Base-by-base conservation (phyloP, 129 eudicot genomes). In the Artemisia tridentata region DNA sequence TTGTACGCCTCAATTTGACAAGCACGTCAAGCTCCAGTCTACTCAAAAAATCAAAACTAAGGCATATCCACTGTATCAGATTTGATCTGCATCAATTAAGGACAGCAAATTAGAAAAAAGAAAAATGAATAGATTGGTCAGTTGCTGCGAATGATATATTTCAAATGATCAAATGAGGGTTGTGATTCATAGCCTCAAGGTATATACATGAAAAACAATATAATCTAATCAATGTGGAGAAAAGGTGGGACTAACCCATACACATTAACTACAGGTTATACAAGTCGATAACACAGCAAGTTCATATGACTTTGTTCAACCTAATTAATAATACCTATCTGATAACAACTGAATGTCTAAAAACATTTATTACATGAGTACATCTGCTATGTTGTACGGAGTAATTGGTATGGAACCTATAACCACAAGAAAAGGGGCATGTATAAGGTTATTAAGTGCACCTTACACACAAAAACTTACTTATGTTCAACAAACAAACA, bases 41-140 rank as follows among this genome's bases (percentile, higher is more conserved):
- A 59, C 29, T 14, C 46, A 60, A 18, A 60, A 11, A 50, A 7
- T 7, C 54, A 21, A 67, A 16, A 17, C 54, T 18, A 41, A 52
- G 20, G 52, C 16, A 12, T 43, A 17, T n/a, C 43, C 19, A 31
- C 63, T 54, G 7, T 58, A 57, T 1, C 14, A 52, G 56, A 74
- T 18, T 46, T 14, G 14, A 48, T 70, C 80, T 75, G 80, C 80
- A 75, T 68, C 80, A 75, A 75, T 68, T 53, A 17, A 67, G 46
- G 18, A 20, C 18, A 19, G 31, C 53, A 64, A 20, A 27, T 74
- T 47, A 38, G 45, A 25, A 17, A 20, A 31, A 31, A 34, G 25
- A 23, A 23, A 23, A 25, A 55, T 47, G 20, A 66, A 15, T 38
- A 54, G 0, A 13, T 29, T 17, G 9, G 38, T 54, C 54, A 5